Conservation (phyloP, 140 eudicot species). For the Senecio squalidus region DNA sequence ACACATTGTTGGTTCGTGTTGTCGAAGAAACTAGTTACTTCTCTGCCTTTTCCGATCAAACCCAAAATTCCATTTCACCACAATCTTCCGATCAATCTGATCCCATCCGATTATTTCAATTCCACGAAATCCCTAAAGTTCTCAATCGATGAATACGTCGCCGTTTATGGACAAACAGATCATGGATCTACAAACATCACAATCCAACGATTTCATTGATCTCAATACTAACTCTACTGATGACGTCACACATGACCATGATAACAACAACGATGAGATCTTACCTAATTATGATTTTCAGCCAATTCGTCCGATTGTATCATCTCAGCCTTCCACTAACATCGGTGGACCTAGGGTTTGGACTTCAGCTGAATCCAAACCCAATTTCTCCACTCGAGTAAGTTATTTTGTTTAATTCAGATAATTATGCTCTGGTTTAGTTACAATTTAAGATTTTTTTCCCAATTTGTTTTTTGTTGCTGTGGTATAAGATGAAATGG, state of each 20-base stretch:
- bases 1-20: no score
- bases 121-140: no score
- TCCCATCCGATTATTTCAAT: no score
- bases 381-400: constrained; percentile 47
- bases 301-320: constrained; percentile 60
- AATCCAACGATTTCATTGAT: constrained; percentile 51
- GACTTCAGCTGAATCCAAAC: constrained; percentile 64
- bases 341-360: constrained; percentile 59
- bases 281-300: constrained; percentile 81
- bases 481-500: no score
- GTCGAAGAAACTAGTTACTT: no score
- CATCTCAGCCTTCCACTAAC: constrained; percentile 33
- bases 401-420: constrained; percentile 7
- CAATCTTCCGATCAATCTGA: no score
- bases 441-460: no score
- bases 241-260: constrained; percentile 20
- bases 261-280: constrained; percentile 50
- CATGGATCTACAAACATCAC: constrained; percentile 84
- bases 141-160: constrained; percentile 61
- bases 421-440: no score
- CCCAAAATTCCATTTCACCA: no score
- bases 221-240: constrained; percentile 34
- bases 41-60: no score
- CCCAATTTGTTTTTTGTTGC: no score
- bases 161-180: constrained; percentile 93